Evolutionary conservation across 306 rosid species (phyloP).

Genomic region (Prunus davidiana): DNA sequence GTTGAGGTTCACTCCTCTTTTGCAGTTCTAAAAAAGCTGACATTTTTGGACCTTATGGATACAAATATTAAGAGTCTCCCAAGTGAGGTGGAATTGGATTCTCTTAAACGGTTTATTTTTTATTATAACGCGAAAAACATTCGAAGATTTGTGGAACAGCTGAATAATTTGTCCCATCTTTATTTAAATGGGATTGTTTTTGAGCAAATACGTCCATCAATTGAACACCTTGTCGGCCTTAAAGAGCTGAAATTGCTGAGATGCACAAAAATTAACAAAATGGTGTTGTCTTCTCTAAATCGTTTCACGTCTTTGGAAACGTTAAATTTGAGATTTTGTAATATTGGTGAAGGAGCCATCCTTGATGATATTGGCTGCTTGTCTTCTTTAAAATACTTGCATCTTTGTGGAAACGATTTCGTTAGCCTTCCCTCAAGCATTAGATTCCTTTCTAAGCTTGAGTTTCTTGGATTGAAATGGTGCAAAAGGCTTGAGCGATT

Average conservation of each 20-base stretch:
- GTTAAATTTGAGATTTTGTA: neutral
- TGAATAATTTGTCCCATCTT: no score
- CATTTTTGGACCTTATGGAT: neutral
- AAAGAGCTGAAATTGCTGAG: neutral
- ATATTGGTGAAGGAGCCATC: neutral
- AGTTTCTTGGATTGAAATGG: accelerated
- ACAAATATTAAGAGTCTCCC: conserved; percentile 16
- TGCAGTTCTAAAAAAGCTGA: conserved; percentile 1
- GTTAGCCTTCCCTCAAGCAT: conserved; percentile 13
- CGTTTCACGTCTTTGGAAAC: neutral
- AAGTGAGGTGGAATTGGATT: neutral
- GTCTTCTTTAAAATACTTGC: no score
- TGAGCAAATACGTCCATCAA: no score
- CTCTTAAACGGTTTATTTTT: neutral
- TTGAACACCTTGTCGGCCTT: no score
- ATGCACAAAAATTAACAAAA: neutral
- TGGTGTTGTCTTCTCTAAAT: neutral
- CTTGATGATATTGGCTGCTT: neutral
- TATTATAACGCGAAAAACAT: neutral
- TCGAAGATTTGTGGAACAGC: neutral
- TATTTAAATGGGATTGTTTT: no score
- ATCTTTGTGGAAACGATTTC: conserved; percentile 1
- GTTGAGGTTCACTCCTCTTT: conserved; percentile 20
- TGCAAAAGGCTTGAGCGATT: neutral
- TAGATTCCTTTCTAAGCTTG: neutral